Evolutionary conservation across 306 rosid genomes (phyloP).

Genomic region (Myrica gale): DNA sequence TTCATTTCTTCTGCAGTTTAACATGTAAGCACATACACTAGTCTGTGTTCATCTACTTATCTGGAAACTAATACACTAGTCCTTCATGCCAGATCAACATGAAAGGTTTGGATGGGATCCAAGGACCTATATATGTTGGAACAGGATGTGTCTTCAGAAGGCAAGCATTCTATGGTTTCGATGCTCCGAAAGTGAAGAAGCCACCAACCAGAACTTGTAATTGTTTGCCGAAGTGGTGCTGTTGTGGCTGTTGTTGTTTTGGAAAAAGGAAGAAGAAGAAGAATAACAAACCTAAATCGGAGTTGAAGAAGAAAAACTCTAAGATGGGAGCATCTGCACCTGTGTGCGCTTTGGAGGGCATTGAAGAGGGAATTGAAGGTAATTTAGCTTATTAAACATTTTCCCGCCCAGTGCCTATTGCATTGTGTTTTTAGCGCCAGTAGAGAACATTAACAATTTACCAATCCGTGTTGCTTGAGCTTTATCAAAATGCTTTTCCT

Average conservation of each 20-base stretch:
- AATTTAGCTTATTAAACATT: constrained; percentile 9
- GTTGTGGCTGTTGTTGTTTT: constrained; percentile 36
- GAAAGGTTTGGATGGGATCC: constrained; percentile 82
- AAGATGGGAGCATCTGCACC: constrained; percentile 30
- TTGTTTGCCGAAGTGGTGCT: constrained; percentile 60
- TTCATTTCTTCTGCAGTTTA: constrained; percentile 11
- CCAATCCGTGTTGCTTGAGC: background rate
- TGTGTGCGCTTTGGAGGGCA: constrained; percentile 27
- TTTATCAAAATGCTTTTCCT: background rate
- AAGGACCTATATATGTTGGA: constrained; percentile 75
- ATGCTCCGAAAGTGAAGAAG: constrained; percentile 61
- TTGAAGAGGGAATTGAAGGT: constrained; percentile 40
- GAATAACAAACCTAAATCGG: constrained; percentile 38
- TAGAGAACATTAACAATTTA: background rate
- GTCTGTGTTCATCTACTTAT: background rate
- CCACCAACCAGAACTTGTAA: constrained; percentile 60
- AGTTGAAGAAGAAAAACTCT: constrained; percentile 27
- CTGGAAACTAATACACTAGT: background rate
- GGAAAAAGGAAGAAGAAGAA: constrained; percentile 42
- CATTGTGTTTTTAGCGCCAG: background rate
- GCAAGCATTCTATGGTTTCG: constrained; percentile 68
- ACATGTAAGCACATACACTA: background rate
- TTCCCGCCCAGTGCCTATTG: background rate
- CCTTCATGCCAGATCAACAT: constrained; percentile 51
- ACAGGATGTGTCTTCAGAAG: constrained; percentile 73